Conservation (phyloP, 495 filamentous ascomycete genomes). For the Trichoderma reesei region DNA sequence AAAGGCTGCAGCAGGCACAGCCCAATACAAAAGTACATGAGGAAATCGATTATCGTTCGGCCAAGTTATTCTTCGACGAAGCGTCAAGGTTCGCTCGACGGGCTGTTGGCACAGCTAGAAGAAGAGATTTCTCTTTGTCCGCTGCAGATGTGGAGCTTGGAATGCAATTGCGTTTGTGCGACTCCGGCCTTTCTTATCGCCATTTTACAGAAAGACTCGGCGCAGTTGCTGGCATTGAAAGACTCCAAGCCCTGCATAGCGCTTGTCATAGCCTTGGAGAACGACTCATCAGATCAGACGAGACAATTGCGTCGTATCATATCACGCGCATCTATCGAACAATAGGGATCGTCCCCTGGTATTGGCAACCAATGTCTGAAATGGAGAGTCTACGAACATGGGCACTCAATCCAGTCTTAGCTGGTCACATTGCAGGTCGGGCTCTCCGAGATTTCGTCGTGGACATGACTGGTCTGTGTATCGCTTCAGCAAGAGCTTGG, state of each 20-base stretch:
- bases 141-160: background rate
- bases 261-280: background rate
- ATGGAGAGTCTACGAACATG: background rate
- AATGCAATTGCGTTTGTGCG: background rate
- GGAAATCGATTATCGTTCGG: background rate
- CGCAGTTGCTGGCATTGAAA: background rate
- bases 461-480: background rate
- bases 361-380: background rate
- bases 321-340: background rate
- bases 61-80: background rate
- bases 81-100: background rate
- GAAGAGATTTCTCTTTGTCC: background rate
- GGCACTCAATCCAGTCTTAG: background rate
- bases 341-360: background rate
- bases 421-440: background rate
- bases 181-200: background rate
- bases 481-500: background rate
- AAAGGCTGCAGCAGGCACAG: background rate
- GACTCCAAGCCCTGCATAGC: background rate
- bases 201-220: background rate
- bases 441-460: background rate
- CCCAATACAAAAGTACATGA: background rate
- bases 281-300: background rate
- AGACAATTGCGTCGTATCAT: background rate
- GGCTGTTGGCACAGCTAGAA: background rate